Evolutionary conservation across 495 filamentous ascomycete genomes (phyloP), one percentile per base, ranked within the genome.

Genomic region (Penicillium goetzii): DNA sequence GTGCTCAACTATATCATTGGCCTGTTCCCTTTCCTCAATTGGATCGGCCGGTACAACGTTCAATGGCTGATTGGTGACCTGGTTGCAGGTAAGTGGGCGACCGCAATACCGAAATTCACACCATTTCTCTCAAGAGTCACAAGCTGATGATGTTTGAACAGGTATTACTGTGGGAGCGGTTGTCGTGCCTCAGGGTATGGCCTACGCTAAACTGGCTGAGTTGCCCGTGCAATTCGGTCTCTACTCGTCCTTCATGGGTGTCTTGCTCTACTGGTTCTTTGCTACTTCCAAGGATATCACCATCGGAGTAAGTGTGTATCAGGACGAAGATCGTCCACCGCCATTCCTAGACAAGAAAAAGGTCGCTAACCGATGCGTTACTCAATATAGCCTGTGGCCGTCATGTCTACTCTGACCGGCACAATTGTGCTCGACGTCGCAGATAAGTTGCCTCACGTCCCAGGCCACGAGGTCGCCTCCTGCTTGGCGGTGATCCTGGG

Each of bases 251-350:
- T 99, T 99, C 69, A 97, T 98, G 89, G 95, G 95, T 28, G 94
- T 98, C 4, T 72, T 97, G 62, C 74, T 97, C 53, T 99, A 99
- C 68, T 98, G 95, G 95, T 96, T 98, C 74, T 98, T 99, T 68
- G 95, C 95, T 2, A 99, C 95, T 1, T 98, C 96, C 0, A 99
- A 99, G 72, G 95, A 99, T 76, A 98, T 99, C 71, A 98, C 95
- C 9, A 98, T 99, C 56, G 95, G 95, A n/a, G 92, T 93, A 79
- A 82, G 90, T 86, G 1, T 23, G 38, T 15, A 6, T 4, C 25
- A 11, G 28, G 25, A 25, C 11, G 26, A 33, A 33, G 26, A 56
- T 49, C 51, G 33, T 36, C 19, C 36, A 47, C 12, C 8, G 21
- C 23, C 15, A 14, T 15, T 33, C 23, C 10, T 14, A 10, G 3